Evolutionary conservation across 495 filamentous ascomycete species (phyloP), one percentile per base, ranked within the genome.

Genomic region (Hyaloscypha variabilis): DNA sequence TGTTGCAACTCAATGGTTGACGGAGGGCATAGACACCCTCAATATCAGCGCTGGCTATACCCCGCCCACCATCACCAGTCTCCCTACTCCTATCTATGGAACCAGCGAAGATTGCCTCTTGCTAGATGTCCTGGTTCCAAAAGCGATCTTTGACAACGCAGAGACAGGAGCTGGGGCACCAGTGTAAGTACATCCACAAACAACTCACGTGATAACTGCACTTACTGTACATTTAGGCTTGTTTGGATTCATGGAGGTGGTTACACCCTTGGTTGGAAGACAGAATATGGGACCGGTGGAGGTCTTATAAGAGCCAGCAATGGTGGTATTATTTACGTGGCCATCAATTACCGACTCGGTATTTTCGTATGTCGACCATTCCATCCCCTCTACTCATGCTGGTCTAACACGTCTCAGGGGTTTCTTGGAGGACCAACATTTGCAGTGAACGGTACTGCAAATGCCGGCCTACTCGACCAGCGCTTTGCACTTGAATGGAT

Each of bases 401-500:
- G 31, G 31, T 34, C 31, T 34, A 13, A 34, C 19, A 60, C 36
- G 53, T 65, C 28, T 69, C 74, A 68, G 62, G 90, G 90, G 6
- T 91, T 82, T 76, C 77, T 88, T 2, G 76, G 79, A 1, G 83
- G 82, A 21, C 77, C 80, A 8, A 75, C 76, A 19, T 69, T 87
- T 58, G 73, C 80, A 58, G 17, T 26, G 23, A 67, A 79, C 31
- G 88, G 88, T 3, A 80, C 76, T 6, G 79, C 84, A 26, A 94
- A 93, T 65, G 82, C 82, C 1, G 91, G 86, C 0, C 78, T 93
- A 5, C 74, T 82, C 28, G 91, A 93, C 70, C 90, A 92, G 72
- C 80, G 83, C 2, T 78, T 88, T 36, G 90, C 87, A 13, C 78
- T 93, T 21, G 73, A 91, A 63, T 93, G 91, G 91, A 82, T 92